Percentiles rank a stretch among this genome's conserved stretches.
Evolutionary conservation across 208 protist species (phyloP).

Genomic region (Crithidia fasciculata): DNA sequence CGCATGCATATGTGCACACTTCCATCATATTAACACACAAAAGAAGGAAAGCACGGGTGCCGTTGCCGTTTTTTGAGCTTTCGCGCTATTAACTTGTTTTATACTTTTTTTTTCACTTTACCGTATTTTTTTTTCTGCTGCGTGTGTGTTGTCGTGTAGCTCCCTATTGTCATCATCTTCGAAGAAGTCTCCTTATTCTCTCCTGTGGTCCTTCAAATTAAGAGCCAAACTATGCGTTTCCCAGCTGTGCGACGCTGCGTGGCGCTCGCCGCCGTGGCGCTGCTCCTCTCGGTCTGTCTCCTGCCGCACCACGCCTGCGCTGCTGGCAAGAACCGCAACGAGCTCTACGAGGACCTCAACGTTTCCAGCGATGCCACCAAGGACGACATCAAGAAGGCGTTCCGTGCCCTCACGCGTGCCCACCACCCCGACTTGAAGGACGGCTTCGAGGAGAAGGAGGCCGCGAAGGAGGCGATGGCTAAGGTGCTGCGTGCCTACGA

Average conservation of each 20-base stretch:
- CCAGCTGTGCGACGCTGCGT: neutral
- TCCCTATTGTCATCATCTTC: too few species aligned
- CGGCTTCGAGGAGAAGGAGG: slow-evolving; percentile 78
- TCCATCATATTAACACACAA: too few species aligned
- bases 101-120: too few species aligned
- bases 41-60: too few species aligned
- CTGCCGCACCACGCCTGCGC: slow-evolving; percentile 11
- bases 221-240: neutral
- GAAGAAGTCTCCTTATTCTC: too few species aligned
- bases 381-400: slow-evolving; percentile 80
- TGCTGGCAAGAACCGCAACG: slow-evolving; percentile 25
- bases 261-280: slow-evolving; percentile 20
- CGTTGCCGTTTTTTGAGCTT: too few species aligned
- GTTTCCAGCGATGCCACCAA: slow-evolving; percentile 52
- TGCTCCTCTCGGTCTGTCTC: slow-evolving; percentile 25
- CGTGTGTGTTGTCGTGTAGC: too few species aligned
- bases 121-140: too few species aligned
- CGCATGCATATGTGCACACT: too few species aligned
- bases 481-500: slow-evolving; percentile 84
- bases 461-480: slow-evolving; percentile 82
- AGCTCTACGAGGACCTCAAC: slow-evolving; percentile 81
- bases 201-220: too few species aligned
- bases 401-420: slow-evolving; percentile 69
- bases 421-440: slow-evolving; percentile 93
- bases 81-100: too few species aligned